Evolutionary conservation across 176 grass and related monocot genomes (phyloP), one percentile per base, ranked within the genome.

Genomic region (Carex scoparia): DNA sequence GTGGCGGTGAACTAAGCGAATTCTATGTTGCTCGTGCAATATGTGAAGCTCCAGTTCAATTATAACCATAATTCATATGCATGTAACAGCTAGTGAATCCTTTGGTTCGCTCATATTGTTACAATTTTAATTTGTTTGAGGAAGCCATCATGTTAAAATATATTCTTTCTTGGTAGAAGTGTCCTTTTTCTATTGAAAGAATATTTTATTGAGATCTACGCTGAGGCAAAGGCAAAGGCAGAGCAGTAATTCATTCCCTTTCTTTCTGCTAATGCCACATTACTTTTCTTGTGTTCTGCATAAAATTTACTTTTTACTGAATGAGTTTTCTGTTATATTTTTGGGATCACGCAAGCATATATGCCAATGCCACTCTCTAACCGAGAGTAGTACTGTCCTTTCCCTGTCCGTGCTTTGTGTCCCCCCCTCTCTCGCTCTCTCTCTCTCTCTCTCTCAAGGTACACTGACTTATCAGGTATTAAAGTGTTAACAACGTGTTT

Each of bases 191-290:
- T 8, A 6, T 69, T 83, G 81, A 92, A 90, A 89, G 88, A 88
- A 90, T 85, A 92, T 84, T 86, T 90, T 90, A 87, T 94, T 89
- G 92, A 94, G 92, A 94, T 94, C 92, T 84, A 87, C 92, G 92
- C 92, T 92, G 69, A 94, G 74, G 61, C 7, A 19, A 84, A 84
- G 84, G 82, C 74, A 79, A 84, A 84, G 84, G 82, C 74, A 79
- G 40, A 78, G 49, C 89, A 87, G 73, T 61, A 81, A 86, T 81
- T 90, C 87, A 84, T 81, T 9, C 0, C 65, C 90, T 87, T 94
- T 88, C 89, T 92, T 88, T 87, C 42, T 69, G 86, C 77, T 60
- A 8, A 10, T 57, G 51, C 64, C 4, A 66, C 38, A 92, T 87
- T 80, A 66, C 90, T 94, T 94, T 92, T 90, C 75, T 83, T 46